These are phyloP conservation scores for Pseudofabraea citricarpa DNA, from an alignment of 2,329 filamentous ascomycete species.

Conservation along the genomic window DNA sequence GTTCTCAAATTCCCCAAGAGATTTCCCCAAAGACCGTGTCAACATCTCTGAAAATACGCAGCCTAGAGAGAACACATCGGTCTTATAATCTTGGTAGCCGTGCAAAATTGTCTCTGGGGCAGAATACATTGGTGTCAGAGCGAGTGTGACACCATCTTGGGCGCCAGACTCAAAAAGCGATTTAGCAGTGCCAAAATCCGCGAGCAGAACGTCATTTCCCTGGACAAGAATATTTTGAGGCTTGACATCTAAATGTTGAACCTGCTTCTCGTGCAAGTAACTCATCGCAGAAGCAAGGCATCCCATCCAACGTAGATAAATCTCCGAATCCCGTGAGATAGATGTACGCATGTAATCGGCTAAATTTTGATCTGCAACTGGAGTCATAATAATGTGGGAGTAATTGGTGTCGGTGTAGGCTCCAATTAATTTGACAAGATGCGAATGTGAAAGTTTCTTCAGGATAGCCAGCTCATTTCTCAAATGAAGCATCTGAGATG, in stretches of 20 bases:
- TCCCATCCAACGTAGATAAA: background rate
- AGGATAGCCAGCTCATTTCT: background rate
- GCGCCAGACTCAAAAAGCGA: slow-evolving; percentile 6
- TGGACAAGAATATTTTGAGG: slow-evolving; percentile 84
- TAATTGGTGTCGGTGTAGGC: background rate
- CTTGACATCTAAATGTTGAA: slow-evolving; percentile 64
- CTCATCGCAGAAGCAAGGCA: background rate
- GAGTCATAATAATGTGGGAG: background rate
- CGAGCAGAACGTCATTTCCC: background rate
- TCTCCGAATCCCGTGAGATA: background rate
- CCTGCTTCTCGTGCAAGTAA: slow-evolving; percentile 9
- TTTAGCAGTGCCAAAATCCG: slow-evolving; percentile 16
- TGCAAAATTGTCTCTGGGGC: slow-evolving; percentile 1
- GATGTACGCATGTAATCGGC: background rate
- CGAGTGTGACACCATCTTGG: background rate
- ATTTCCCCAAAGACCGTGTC: background rate
- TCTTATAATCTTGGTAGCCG: background rate
- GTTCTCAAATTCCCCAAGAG: background rate
- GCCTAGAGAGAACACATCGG: slow-evolving; percentile 12
- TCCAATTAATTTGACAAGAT: background rate
- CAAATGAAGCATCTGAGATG: background rate
- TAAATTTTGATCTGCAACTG: background rate
- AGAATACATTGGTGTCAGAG: slow-evolving; percentile 3
- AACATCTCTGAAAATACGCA: slow-evolving; percentile 11
- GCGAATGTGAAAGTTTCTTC: background rate